Percentiles rank a stretch among this genome's conserved stretches.
phyloP scores from a whole-genome alignment of 164 flowering plant species.

The Magnolia sinica region DNA sequence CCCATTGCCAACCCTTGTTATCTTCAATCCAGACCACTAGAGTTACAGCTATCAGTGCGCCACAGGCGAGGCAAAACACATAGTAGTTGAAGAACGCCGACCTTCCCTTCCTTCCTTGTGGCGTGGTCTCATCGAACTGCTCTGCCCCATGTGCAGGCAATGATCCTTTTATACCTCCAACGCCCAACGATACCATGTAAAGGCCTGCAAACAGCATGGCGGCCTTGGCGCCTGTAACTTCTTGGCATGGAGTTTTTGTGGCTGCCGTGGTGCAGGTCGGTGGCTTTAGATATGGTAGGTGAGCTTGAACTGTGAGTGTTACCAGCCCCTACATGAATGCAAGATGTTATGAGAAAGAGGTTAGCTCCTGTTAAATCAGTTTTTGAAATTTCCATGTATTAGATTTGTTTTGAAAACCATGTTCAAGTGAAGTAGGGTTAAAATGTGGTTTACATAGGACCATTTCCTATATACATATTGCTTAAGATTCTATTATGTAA shows the following conservation, averaged over 20 bases:
- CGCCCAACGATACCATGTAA: constrained; percentile 74
- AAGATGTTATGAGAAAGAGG: no score
- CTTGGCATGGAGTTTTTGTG: constrained; percentile 27
- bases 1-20: constrained; percentile 92
- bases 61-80: constrained; percentile 70
- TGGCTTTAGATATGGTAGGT: constrained; percentile 44
- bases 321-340: constrained; percentile 53
- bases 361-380: no score
- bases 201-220: constrained; percentile 62
- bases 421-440: no score
- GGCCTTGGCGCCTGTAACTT: constrained; percentile 39
- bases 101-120: constrained; percentile 61
- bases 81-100: constrained; percentile 81
- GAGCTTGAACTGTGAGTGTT: constrained; percentile 75
- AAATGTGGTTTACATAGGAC: no score
- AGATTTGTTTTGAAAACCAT: no score
- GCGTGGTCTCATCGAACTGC: constrained; percentile 68
- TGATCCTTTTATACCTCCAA: constrained; percentile 92
- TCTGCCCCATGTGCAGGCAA: constrained; percentile 84
- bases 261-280: constrained; percentile 26
- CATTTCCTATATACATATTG: no score
- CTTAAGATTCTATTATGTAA: no score
- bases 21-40: constrained; percentile 90
- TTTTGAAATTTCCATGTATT: no score
- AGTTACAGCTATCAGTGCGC: constrained; percentile 79